Conservation (phyloP, 345 rosid species). For the Eucalyptus sp. region DNA sequence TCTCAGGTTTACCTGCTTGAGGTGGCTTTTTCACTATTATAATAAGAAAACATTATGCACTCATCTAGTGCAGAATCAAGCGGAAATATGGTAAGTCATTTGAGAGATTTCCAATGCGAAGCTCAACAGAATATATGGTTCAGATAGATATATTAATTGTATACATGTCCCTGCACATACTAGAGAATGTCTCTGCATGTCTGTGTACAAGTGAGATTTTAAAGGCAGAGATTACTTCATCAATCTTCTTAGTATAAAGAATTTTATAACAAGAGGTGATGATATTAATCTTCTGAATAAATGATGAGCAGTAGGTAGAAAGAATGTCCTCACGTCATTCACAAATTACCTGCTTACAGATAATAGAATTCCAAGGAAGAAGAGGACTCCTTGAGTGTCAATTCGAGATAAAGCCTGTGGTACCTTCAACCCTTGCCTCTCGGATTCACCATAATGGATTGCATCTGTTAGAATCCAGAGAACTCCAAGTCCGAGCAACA, state of each 20-base stretch:
- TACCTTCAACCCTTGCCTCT: constrained; percentile 78
- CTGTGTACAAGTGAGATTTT: neutral
- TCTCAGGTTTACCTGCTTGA: neutral
- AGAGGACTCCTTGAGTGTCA: constrained; percentile 87
- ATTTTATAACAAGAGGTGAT: neutral
- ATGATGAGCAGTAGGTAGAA: neutral
- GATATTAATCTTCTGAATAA: neutral
- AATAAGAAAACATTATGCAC: neutral
- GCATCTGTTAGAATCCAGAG: constrained; percentile 97
- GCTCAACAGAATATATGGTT: neutral
- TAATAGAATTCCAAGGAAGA: constrained; percentile 91
- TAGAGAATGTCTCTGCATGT: neutral
- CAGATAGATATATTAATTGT: neutral
- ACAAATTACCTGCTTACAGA: constrained; percentile 69
- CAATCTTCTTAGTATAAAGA: neutral
- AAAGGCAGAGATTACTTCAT: neutral
- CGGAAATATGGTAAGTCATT: neutral
- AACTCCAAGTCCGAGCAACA: constrained; percentile 91
- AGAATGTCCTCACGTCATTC: neutral
- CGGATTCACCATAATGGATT: constrained; percentile 91
- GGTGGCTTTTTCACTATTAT: neutral
- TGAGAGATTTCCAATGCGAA: neutral
- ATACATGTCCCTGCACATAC: neutral
- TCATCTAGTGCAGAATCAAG: neutral
- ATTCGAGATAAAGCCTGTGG: constrained; percentile 93